Percentiles rank a stretch among this genome's conserved stretches.
Evolutionary conservation across 2,329 filamentous ascomycete species (phyloP).

Genomic region (Talaromyces sp.): DNA sequence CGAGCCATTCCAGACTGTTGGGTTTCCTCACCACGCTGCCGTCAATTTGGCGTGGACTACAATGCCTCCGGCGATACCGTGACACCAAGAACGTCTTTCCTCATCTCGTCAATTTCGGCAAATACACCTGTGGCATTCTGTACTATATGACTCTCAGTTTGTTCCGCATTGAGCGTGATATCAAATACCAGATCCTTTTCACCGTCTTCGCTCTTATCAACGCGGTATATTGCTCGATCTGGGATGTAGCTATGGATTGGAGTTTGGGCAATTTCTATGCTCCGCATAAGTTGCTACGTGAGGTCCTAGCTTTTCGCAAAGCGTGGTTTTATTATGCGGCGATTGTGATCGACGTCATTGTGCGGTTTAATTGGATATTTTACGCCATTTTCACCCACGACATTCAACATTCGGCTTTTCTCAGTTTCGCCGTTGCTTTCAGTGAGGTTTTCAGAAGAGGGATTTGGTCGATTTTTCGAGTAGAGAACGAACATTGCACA

Average conservation of each 20-base stretch:
- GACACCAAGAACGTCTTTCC: constrained; percentile 87
- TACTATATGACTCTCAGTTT: constrained; percentile 74
- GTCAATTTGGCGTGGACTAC: constrained; percentile 81
- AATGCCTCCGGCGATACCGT: constrained; percentile 82
- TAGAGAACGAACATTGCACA: constrained; percentile 95
- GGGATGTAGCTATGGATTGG: constrained; percentile 97
- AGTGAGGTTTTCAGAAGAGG: constrained; percentile 79
- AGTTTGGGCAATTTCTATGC: constrained; percentile 76
- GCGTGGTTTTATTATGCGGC: constrained; percentile 81
- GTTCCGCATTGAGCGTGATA: constrained; percentile 66
- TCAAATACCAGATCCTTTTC: constrained; percentile 61
- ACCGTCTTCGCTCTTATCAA: constrained; percentile 78
- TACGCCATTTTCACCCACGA: constrained; percentile 79
- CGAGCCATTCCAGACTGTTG: constrained; percentile 71
- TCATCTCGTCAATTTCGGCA: constrained; percentile 85
- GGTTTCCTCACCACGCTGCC: constrained; percentile 83
- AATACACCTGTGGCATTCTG: constrained; percentile 80
- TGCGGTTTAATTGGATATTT: constrained; percentile 92
- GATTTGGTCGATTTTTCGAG: constrained; percentile 86
- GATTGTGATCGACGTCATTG: constrained; percentile 74
- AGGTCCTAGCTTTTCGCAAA: constrained; percentile 72
- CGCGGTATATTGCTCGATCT: constrained; percentile 75
- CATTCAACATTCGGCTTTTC: constrained; percentile 73
- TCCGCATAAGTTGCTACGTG: constrained; percentile 63
- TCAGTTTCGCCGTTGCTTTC: constrained; percentile 73